Conservation (phyloP, 306 rosid species). For the Gastrolobium bilobum region DNA sequence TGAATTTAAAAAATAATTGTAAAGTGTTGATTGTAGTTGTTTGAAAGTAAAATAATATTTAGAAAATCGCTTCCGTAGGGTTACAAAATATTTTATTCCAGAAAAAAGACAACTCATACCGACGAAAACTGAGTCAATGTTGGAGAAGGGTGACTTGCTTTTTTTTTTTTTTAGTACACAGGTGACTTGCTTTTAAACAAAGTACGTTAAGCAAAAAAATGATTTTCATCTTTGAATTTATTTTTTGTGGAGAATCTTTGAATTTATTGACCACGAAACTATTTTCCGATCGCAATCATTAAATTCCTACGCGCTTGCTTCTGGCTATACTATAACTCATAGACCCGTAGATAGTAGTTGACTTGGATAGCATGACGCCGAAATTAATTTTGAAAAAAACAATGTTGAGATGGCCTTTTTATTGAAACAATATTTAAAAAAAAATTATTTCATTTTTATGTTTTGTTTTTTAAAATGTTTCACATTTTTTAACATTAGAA, state of each 20-base stretch:
- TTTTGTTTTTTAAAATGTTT: no score
- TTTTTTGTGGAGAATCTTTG: no score
- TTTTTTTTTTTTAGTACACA: no score
- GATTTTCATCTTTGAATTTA: no score
- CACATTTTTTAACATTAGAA: no score
- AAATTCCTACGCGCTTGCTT: not conserved
- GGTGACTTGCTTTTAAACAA: not conserved
- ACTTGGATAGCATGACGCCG: not conserved
- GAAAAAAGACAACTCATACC: not conserved
- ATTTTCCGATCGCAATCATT: not conserved
- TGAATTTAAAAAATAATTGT: not conserved
- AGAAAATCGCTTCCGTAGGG: not conserved
- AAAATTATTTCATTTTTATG: no score
- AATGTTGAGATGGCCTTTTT: no score
- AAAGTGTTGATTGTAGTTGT: not conserved
- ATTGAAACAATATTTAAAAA: no score
- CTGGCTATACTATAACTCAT: not conserved
- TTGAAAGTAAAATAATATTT: not conserved
- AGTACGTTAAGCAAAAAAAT: no score
- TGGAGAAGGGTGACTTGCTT: not conserved
- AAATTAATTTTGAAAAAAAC: no score
- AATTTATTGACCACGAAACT: no score
- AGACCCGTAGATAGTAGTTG: not conserved
- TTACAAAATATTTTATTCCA: not conserved
- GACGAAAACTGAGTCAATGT: no score